Evolutionary conservation across 176 grass and related monocot genomes (phyloP).

Genomic region (Rhipidocladum racemiflorum): DNA sequence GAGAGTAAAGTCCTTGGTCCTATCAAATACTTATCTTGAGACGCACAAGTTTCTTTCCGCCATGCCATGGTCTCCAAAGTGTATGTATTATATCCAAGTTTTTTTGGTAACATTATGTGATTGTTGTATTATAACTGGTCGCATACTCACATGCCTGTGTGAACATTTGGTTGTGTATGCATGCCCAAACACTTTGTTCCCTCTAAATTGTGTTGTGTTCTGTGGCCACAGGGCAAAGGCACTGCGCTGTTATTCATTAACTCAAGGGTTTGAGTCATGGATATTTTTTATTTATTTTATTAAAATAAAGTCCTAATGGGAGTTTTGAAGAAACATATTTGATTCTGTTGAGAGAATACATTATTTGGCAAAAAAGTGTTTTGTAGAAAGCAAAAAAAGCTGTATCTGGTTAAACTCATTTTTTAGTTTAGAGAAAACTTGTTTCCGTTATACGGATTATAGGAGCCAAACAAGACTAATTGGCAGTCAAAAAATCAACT

Average conservation of each 20-base stretch:
- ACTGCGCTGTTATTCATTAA: background rate
- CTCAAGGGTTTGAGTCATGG: background rate
- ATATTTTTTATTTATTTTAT: background rate
- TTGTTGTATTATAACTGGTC: background rate
- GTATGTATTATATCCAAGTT: conserved; percentile 50
- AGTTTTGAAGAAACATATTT: background rate
- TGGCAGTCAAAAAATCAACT: background rate
- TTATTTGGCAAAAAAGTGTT: background rate
- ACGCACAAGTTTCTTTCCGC: conserved; percentile 86
- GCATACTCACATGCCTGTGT: too few species aligned
- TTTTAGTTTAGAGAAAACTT: background rate
- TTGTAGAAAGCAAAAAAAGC: background rate
- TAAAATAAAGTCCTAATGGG: background rate
- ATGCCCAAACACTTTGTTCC: background rate
- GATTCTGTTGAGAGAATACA: background rate
- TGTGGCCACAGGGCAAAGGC: background rate
- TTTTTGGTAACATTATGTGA: background rate
- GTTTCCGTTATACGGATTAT: background rate
- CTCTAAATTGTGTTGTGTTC: background rate
- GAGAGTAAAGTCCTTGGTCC: conserved; percentile 85
- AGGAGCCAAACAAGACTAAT: background rate
- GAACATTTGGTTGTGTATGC: background rate
- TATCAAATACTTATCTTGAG: conserved; percentile 96
- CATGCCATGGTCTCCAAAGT: conserved; percentile 95
- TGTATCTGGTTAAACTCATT: background rate